These are phyloP conservation scores for Thinopyrum elongatum DNA, from an alignment of 176 grass and related monocot genomes.

Conservation along the genomic window DNA sequence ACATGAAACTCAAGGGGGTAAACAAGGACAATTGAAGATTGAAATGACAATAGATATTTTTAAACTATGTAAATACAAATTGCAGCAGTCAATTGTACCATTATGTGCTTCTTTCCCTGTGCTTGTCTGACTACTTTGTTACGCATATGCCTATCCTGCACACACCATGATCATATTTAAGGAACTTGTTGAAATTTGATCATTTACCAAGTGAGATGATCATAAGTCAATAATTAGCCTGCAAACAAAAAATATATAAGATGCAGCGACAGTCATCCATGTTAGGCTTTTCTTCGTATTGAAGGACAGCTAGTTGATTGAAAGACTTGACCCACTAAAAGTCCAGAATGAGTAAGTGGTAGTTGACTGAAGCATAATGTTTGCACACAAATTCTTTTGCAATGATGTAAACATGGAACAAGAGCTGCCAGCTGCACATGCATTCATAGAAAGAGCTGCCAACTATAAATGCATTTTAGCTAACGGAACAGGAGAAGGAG, in stretches of 20 bases:
- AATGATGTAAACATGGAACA: neutral
- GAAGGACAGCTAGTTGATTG: neutral
- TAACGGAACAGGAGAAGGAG: neutral
- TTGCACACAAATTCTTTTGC: neutral
- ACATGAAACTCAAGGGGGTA: neutral
- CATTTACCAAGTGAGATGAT: neutral
- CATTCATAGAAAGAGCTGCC: neutral
- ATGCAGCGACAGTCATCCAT: neutral
- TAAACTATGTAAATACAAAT: neutral
- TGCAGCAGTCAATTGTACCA: neutral
- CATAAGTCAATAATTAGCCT: neutral
- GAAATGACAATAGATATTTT: neutral
- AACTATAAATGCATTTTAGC: neutral
- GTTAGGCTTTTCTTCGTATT: neutral
- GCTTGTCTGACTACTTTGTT: constrained; percentile 85
- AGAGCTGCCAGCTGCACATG: neutral
- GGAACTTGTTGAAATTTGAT: neutral
- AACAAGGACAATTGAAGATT: neutral
- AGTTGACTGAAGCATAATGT: neutral
- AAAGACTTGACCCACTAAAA: neutral
- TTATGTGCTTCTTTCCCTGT: neutral
- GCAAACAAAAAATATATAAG: constrained; percentile 12
- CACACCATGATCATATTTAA: neutral
- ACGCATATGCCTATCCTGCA: constrained; percentile 91
- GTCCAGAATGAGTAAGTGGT: neutral